These are phyloP conservation scores for Aristolochia californica DNA, from an alignment of 164 flowering plant genomes.

Conservation along the genomic window DNA sequence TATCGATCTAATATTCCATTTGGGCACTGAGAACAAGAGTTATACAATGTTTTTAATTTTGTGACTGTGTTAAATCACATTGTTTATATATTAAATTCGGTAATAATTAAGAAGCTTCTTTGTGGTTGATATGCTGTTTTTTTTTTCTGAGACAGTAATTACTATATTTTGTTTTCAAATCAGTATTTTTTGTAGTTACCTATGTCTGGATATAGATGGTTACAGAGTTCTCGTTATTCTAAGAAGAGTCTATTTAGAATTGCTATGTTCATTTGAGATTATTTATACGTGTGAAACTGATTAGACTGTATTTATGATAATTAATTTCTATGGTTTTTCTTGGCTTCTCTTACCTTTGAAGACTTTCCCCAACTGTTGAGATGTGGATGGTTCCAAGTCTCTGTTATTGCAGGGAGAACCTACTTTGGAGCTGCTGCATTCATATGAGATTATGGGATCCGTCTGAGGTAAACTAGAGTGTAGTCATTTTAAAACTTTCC, in stretches of 20 bases:
- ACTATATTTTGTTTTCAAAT: background rate
- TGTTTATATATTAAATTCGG: background rate
- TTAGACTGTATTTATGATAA: background rate
- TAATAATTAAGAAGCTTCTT: background rate
- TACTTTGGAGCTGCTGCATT: conserved; percentile 8
- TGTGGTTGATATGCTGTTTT: background rate
- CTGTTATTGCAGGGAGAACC: background rate
- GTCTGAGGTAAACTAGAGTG: background rate
- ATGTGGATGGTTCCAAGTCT: too few species aligned
- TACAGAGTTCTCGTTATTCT: conserved; percentile 13
- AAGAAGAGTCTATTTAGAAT: conserved; percentile 21
- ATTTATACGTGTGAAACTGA: background rate
- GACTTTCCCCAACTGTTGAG: background rate
- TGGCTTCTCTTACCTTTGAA: conserved; percentile 9
- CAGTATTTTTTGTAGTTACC: background rate
- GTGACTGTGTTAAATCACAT: too few species aligned
- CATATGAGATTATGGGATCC: conserved; percentile 7
- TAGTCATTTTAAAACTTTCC: too few species aligned
- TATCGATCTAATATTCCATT: background rate
- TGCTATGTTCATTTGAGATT: conserved; percentile 10
- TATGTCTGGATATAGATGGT: conserved; percentile 5
- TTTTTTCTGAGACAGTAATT: background rate
- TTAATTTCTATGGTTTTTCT: background rate
- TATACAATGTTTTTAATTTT: background rate
- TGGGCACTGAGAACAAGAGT: background rate